Evolutionary conservation across 768 basidiomycete genomes (phyloP).

Genomic region (Guyanaporus albipodus): DNA sequence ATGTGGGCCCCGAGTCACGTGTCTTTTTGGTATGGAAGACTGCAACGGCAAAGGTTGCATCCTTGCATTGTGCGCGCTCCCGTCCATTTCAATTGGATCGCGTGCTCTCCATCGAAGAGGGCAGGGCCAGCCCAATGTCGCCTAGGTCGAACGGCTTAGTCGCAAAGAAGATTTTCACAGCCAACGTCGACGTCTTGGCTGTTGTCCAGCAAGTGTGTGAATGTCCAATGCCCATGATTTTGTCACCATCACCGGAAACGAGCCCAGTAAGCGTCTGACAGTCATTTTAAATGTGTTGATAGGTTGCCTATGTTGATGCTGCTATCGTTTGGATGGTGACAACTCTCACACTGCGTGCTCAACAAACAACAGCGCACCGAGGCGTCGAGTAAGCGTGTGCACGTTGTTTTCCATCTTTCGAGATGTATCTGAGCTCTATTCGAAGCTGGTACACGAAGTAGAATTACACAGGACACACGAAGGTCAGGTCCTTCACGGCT

Average conservation of each 20-base stretch:
- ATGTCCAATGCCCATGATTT: no score
- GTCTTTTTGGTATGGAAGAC: not conserved
- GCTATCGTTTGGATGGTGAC: no score
- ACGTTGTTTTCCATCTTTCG: conserved; percentile 79
- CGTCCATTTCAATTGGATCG: no score
- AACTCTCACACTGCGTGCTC: no score
- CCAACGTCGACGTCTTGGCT: conserved; percentile 37
- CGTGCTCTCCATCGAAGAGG: conserved; percentile 30
- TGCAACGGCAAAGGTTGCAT: not conserved
- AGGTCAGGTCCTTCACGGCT: conserved; percentile 41
- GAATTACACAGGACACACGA: conserved; percentile 68
- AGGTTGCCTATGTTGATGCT: no score
- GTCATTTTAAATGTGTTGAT: conserved; percentile 77
- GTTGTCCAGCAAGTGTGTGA: conserved; percentile 21
- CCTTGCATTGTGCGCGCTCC: not conserved
- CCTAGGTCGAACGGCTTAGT: conserved; percentile 34
- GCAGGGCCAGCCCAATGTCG: conserved; percentile 32
- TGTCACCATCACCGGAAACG: conserved; percentile 89
- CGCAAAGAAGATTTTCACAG: conserved; percentile 43
- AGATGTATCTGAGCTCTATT: conserved; percentile 76
- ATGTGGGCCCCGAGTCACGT: conserved; percentile 17
- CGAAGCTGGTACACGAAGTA: conserved; percentile 75
- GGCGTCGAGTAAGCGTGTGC: conserved; percentile 75
- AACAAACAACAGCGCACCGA: conserved; percentile 57
- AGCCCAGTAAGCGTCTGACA: conserved; percentile 79